phyloP scores from a whole-genome alignment of 2,329 filamentous ascomycete genomes.

The Fusarium sp. region DNA sequence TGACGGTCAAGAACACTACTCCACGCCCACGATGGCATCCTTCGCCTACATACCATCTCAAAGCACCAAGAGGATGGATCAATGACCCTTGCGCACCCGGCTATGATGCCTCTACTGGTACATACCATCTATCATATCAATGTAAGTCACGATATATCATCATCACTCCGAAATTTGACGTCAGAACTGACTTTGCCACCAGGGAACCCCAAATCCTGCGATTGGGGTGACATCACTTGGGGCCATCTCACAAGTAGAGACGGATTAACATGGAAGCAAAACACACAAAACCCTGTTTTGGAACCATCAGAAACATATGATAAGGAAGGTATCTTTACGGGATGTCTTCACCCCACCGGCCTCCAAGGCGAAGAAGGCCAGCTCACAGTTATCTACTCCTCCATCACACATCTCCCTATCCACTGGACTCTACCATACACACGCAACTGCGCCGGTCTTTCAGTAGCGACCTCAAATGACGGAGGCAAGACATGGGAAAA shows the following conservation, averaged over 20 bases:
- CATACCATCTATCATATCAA: constrained; percentile 44
- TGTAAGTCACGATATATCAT: constrained; percentile 8
- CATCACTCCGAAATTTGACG: not conserved
- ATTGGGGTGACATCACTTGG: constrained; percentile 58
- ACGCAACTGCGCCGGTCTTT: constrained; percentile 55
- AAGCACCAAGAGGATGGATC: constrained; percentile 40
- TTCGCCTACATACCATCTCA: constrained; percentile 39
- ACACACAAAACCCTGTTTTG: constrained; percentile 48
- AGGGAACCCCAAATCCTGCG: constrained; percentile 52
- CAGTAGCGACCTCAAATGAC: constrained; percentile 54
- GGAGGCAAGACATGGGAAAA: constrained; percentile 51
- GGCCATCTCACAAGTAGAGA: constrained; percentile 61
- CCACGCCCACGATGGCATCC: constrained; percentile 31
- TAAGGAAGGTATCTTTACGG: constrained; percentile 63
- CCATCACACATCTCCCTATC: constrained; percentile 50
- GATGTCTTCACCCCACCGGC: constrained; percentile 61
- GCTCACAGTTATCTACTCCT: constrained; percentile 51
- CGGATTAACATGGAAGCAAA: constrained; percentile 57
- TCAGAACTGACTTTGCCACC: not conserved
- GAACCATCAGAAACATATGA: constrained; percentile 58
- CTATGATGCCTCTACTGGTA: constrained; percentile 35
- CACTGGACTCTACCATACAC: constrained; percentile 54
- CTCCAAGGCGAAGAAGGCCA: constrained; percentile 53
- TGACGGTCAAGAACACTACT: constrained; percentile 18
- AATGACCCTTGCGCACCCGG: constrained; percentile 43